phyloP scores from a whole-genome alignment of 495 filamentous ascomycete species.

The Evansstolkia leycettana region DNA sequence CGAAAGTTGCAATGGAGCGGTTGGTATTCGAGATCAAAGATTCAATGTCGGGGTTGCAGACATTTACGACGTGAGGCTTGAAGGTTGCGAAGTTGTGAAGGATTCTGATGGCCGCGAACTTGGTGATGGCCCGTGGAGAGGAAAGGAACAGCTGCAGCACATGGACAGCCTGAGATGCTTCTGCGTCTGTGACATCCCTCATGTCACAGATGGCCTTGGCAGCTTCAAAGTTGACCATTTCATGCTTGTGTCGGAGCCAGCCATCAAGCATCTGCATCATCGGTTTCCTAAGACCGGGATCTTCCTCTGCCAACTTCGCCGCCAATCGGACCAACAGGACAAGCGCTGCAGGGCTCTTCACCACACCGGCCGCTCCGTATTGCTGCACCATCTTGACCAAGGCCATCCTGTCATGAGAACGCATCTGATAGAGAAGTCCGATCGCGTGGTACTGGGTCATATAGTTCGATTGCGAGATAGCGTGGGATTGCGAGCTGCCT shows the following conservation, averaged over 20 bases:
- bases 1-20: conserved; percentile 94
- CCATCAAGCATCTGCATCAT: conserved; percentile 94
- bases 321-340: conserved; percentile 87
- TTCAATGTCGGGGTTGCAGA: conserved; percentile 96
- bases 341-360: conserved; percentile 88
- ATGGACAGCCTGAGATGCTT: conserved; percentile 87
- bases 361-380: conserved; percentile 77
- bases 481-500: conserved; percentile 50
- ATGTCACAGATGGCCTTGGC: conserved; percentile 96
- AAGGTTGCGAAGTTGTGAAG: conserved; percentile 91
- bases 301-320: conserved; percentile 90
- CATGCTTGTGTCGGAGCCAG: conserved; percentile 96
- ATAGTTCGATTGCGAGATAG: conserved; percentile 61
- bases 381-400: conserved; percentile 99
- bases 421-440: conserved; percentile 95
- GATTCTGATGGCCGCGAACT: conserved; percentile 95
- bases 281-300: conserved; percentile 72
- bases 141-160: conserved; percentile 93
- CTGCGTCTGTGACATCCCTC: conserved; percentile 81
- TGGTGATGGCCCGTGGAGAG: conserved; percentile 91
- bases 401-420: conserved; percentile 92
- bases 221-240: conserved; percentile 99
- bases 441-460: conserved; percentile 99
- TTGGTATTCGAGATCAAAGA: conserved; percentile 91
- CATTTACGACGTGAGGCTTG: conserved; percentile 82